phyloP scores from a whole-genome alignment of 1,139 yeast species.

The Pichia sp. region DNA sequence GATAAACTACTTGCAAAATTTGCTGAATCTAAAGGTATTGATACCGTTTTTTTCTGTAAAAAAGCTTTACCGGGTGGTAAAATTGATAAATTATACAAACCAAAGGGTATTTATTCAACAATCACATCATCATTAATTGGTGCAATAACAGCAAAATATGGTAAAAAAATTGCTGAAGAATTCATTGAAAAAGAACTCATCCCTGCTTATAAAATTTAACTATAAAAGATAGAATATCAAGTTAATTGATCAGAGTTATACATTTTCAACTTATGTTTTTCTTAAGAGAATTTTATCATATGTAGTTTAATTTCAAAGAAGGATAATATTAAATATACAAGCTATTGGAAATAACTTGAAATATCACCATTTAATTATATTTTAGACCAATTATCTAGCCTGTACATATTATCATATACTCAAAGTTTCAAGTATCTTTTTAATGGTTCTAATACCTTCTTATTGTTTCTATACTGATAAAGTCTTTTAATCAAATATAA shows the following conservation, averaged over 20 bases:
- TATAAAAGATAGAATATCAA: neutral
- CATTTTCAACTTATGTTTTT: neutral
- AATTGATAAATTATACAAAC: slow-evolving; percentile 47
- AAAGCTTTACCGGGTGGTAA: slow-evolving; percentile 28
- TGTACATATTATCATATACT: neutral
- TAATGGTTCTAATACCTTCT: neutral
- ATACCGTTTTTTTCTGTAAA: slow-evolving; percentile 66
- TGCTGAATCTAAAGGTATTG: slow-evolving; percentile 44
- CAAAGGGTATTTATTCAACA: slow-evolving; percentile 52
- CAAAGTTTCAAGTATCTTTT: neutral
- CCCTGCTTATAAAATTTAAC: slow-evolving; percentile 14
- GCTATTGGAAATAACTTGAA: neutral
- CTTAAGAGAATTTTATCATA: neutral
- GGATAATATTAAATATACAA: neutral
- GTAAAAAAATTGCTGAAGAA: slow-evolving; percentile 49
- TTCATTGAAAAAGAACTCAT: slow-evolving; percentile 47
- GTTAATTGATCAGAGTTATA: neutral
- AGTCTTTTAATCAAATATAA: neutral
- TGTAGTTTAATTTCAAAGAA: neutral
- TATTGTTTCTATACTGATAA: neutral
- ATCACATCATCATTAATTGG: slow-evolving; percentile 74
- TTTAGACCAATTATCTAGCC: neutral
- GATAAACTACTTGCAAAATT: slow-evolving; percentile 46
- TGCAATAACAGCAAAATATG: slow-evolving; percentile 66
- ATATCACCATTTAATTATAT: neutral